Conservation (phyloP, 225 moss, liverwort and hornwort species). For the Anthoceros angustus region DNA sequence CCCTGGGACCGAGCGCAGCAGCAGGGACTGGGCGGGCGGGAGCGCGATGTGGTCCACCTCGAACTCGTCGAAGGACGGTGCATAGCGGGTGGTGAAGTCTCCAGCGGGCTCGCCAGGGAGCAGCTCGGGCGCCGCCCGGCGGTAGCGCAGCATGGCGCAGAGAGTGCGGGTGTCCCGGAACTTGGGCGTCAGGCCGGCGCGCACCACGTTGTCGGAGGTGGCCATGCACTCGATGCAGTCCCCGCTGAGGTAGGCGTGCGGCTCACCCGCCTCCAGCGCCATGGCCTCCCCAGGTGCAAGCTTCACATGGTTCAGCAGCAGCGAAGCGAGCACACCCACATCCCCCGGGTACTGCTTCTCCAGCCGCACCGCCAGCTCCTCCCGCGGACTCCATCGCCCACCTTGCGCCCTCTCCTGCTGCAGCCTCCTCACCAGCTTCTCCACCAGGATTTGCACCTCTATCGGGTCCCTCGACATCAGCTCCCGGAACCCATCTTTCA, state of each 20-base stretch:
- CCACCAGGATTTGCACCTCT: no score
- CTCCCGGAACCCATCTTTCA: no score
- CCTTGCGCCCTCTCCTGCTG: conserved; percentile 19
- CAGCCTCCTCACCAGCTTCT: not conserved
- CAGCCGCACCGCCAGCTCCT: conserved; percentile 46
- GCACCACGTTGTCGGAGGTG: conserved; percentile 90
- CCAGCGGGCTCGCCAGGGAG: conserved; percentile 35
- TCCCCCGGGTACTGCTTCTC: conserved; percentile 87
- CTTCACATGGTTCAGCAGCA: conserved; percentile 62
- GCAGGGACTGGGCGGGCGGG: conserved; percentile 39
- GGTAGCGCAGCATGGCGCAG: conserved; percentile 80
- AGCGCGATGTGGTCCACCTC: conserved; percentile 67
- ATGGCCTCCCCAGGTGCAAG: conserved; percentile 69
- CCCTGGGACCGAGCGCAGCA: conserved; percentile 28
- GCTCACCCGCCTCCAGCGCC: conserved; percentile 67
- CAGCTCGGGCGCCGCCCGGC: conserved; percentile 63
- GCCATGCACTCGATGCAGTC: conserved; percentile 97
- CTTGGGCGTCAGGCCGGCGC: conserved; percentile 91
- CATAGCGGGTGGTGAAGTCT: conserved; percentile 51
- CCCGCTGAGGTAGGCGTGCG: conserved; percentile 81
- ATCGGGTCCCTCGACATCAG: no score
- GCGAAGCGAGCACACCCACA: conserved; percentile 60
- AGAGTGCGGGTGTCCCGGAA: conserved; percentile 70
- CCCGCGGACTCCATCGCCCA: conserved; percentile 48
- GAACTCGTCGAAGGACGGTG: conserved; percentile 90